Conservation (phyloP, 768 basidiomycete genomes). For the Pleurotus eryngii region DNA sequence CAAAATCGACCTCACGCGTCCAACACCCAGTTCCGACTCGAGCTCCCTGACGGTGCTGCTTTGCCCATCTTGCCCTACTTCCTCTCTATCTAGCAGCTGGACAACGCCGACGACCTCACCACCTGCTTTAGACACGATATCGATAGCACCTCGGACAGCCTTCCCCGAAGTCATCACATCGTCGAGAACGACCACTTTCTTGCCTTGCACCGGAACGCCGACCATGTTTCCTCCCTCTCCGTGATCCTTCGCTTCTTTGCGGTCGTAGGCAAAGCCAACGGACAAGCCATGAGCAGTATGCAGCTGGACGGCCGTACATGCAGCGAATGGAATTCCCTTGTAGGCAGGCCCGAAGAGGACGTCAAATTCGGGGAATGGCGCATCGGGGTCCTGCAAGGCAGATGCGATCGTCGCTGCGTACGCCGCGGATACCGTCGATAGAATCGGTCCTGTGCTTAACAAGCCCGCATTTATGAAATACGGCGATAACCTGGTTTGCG, state of each 20-base stretch:
- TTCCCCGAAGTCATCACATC: conserved; percentile 95
- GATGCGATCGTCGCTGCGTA: conserved; percentile 78
- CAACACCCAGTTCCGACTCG: conserved; percentile 67
- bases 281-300: conserved; percentile 56
- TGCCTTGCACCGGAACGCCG: conserved; percentile 77
- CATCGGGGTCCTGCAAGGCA: conserved; percentile 32
- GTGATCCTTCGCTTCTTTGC: conserved; percentile 95
- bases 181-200: conserved; percentile 85
- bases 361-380: conserved; percentile 53
- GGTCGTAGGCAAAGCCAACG: conserved; percentile 87
- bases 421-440: conserved; percentile 72
- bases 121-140: conserved; percentile 61
- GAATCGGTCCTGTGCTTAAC: conserved; percentile 78
- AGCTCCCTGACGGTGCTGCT: conserved; percentile 82
- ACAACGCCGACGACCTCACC: conserved; percentile 89
- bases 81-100: conserved; percentile 83
- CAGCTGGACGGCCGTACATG: conserved; percentile 75
- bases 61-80: conserved; percentile 67
- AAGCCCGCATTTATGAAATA: conserved; percentile 98
- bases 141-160: conserved; percentile 81
- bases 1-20: conserved; percentile 74
- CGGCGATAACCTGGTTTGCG: conserved; percentile 65
- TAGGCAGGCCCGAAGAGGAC: conserved; percentile 96
- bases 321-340: conserved; percentile 94
- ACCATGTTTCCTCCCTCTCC: conserved; percentile 94